Evolutionary conservation across 768 basidiomycete species (phyloP), one percentile per base, ranked within the genome.

Genomic region (Cubamyces lactineus): DNA sequence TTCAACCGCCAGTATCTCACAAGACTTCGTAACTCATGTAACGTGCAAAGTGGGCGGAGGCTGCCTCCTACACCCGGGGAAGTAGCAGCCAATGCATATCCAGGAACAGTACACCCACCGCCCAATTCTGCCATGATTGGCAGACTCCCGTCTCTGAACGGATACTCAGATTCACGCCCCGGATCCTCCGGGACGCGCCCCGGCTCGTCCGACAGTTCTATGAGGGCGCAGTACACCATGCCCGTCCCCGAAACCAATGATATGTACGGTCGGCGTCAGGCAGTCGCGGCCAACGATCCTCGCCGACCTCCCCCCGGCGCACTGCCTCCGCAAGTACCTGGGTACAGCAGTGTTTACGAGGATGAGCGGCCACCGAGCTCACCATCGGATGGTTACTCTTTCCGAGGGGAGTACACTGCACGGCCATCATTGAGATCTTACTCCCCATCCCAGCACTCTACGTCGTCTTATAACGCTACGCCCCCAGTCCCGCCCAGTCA

Each of bases 281-380:
- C 56, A 23, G 17, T 48, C 5, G 21, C 61, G 17, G 11, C 49
- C 19, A 57, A 41, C 26, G 66, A 63, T 38, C 19, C 63, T 8
- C 69, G 73, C 23, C 64, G 59, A 16, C 70, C 71, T 28, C 70
- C 74, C 4, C 53, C 69, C 19, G 70, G 71, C 57, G 72, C 72
- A 15, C 62, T 66, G 59, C 67, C 71, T n/a, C 67, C 73, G 17
- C 63, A 61, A 38, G 66, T 72, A 21, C 72, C 73, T 38, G 69
- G 71, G 6, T 64, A 68, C 49, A 39, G 43, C 53, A 52, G 46
- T 49, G 26, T 51, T 12, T 52, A 63, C 38, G 67, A 66, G 16
- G 68, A 69, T 9, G 71, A 70, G 15, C 62, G 59, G 4, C 61
- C 63, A 9, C 63, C 64, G n/a, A 63, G 62, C 16, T 67, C 68